Evolutionary conservation across 257 asterid species (phyloP).

Genomic region (Dorcoceras hygrometricum): DNA sequence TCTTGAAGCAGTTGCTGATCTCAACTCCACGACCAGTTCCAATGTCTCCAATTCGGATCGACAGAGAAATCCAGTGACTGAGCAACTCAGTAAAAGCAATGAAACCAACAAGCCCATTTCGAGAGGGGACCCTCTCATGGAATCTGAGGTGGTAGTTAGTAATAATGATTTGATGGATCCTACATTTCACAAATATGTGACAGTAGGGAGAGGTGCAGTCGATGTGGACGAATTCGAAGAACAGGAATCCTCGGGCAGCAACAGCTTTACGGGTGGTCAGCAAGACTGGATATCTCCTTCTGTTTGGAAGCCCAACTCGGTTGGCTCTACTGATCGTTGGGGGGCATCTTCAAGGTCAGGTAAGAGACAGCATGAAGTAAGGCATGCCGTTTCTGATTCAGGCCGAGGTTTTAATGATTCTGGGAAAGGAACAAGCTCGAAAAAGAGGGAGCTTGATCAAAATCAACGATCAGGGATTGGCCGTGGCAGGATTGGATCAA

Average conservation of each 20-base stretch:
- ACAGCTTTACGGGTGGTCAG: constrained; percentile 53
- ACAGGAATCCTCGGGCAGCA: constrained; percentile 88
- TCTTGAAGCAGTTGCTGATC: constrained; percentile 95
- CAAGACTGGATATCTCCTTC: constrained; percentile 59
- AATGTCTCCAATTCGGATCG: constrained; percentile 36
- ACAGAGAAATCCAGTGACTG: constrained; percentile 32
- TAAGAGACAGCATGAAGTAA: constrained; percentile 39
- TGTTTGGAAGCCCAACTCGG: constrained; percentile 77
- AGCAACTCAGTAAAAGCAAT: constrained; percentile 29
- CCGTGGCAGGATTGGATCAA: constrained; percentile 38
- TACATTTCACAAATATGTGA: constrained; percentile 80
- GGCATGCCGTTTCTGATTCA: constrained; percentile 35
- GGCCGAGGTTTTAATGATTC: constrained; percentile 30
- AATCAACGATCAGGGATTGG: constrained; percentile 46
- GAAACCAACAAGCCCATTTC: constrained; percentile 24
- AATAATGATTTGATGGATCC: constrained; percentile 75
- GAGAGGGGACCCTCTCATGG: constrained; percentile 47
- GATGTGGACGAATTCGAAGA: constrained; percentile 51
- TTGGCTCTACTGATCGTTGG: constrained; percentile 58
- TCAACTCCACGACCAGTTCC: constrained; percentile 70
- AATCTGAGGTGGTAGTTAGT: constrained; percentile 64
- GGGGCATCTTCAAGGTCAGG: constrained; percentile 53
- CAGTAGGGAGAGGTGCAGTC: constrained; percentile 64
- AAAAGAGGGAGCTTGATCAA: constrained; percentile 40
- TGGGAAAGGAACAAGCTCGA: constrained; percentile 34